Conservation (phyloP, 164 flowering plant genomes). For the Dillenia suffruticosa region DNA sequence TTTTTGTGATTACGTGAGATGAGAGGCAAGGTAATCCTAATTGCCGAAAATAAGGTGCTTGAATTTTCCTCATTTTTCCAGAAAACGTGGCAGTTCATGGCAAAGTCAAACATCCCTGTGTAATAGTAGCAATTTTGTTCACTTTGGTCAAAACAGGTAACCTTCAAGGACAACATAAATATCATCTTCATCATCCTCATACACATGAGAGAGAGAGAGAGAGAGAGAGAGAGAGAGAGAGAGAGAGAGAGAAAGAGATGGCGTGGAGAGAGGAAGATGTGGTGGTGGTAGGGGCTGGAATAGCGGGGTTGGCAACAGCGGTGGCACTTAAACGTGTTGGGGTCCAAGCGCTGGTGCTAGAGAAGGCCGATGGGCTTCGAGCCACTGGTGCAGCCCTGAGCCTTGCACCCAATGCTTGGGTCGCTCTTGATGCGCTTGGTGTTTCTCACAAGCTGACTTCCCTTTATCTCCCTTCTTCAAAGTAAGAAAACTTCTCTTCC, state of each 20-base stretch:
- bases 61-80: too few species aligned
- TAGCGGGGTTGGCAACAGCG: constrained; percentile 1
- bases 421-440: constrained; percentile 1
- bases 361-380: neutral
- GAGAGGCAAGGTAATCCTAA: too few species aligned
- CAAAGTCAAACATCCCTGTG: too few species aligned
- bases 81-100: too few species aligned
- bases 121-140: too few species aligned
- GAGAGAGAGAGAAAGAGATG: neutral
- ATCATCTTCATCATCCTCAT: too few species aligned
- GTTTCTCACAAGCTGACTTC: neutral
- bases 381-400: neutral
- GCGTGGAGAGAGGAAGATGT: neutral
- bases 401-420: constrained; percentile 1
- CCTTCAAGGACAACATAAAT: too few species aligned
- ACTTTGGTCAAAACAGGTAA: too few species aligned
- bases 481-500: neutral
- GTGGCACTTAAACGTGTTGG: neutral
- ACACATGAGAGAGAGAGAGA: too few species aligned
- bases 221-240: neutral
- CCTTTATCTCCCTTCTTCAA: neutral
- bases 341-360: constrained; percentile 1
- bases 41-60: too few species aligned
- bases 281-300: neutral
- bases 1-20: too few species aligned